A percentile compares a stretch with the other conserved stretches of the same genome.
Evolutionary conservation across 371 early-diverging fungal genomes (phyloP).

Genomic region (Mortierella sp.): DNA sequence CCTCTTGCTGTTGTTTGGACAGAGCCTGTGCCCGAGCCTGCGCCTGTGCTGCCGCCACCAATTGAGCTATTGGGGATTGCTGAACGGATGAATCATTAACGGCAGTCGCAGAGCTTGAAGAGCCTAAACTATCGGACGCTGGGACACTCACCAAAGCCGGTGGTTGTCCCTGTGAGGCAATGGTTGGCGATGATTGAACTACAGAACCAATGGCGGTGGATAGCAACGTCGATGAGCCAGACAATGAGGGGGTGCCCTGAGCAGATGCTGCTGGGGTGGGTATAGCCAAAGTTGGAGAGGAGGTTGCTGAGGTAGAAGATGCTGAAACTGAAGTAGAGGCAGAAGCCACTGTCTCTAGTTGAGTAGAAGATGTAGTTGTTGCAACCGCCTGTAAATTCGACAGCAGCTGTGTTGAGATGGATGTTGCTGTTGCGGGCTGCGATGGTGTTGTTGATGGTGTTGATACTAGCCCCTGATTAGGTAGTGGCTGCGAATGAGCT

Average conservation of each 20-base stretch:
- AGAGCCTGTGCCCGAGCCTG: slow-evolving; percentile 35
- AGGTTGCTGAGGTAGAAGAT: slow-evolving; percentile 2
- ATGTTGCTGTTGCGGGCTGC: neutral
- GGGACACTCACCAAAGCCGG: neutral
- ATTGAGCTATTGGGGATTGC: slow-evolving; percentile 34
- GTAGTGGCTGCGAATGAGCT: neutral
- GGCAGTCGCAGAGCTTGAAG: neutral
- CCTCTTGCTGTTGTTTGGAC: slow-evolving; percentile 17
- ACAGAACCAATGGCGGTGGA: neutral
- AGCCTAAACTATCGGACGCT: neutral
- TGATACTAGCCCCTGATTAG: neutral
- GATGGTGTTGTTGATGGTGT: neutral
- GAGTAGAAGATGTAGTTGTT: slow-evolving; percentile 6
- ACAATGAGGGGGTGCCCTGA: slow-evolving; percentile 23
- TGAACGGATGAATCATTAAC: slow-evolving; percentile 3
- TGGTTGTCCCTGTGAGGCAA: neutral
- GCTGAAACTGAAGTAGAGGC: neutral
- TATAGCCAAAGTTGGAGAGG: slow-evolving; percentile 27
- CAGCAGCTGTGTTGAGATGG: slow-evolving; percentile 13
- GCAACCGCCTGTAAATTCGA: slow-evolving; percentile 18
- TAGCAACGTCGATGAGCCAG: slow-evolving; percentile 10
- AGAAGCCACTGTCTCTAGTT: neutral
- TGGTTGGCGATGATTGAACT: neutral
- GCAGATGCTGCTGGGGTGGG: slow-evolving; percentile 25
- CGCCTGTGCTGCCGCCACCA: slow-evolving; percentile 38